Base-by-base conservation (phyloP, 148 eudicot species). In the Amaranthus cruentus region DNA sequence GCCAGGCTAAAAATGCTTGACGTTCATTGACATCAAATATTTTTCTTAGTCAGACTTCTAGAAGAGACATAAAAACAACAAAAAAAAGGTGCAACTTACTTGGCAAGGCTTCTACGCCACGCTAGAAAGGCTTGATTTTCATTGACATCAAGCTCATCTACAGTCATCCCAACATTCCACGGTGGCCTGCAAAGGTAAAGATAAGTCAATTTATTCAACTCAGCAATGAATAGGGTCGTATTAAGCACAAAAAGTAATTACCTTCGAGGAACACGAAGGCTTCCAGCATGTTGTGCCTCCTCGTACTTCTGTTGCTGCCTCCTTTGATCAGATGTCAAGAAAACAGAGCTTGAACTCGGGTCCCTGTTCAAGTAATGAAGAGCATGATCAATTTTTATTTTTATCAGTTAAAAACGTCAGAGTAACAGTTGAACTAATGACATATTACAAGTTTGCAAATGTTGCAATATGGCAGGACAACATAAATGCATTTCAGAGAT, bases 181-280 rank as follows among this genome's bases (percentile, higher is more conserved):
- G 92, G 85, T 28, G 99, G 99, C 86, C 98, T 91, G 83, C 63
- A 81, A 61, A 70, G 12, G 18, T 21, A 71, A 64, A 72, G 0
- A 74, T 47, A 79, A 28, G 38, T 28, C 38, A 28, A 64, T 18
- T 58, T 15, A 62, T 10, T 66, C 18, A 58, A 55, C 57, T 66
- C 62, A 54, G 68, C 11, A 3, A 28, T 1, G 43, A 63, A 60
- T 9, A 62, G 44, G 12, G 21, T 11, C 28, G 28, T 18, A 50
- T 43, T 52, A 47, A 14, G 61, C 47, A 54, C 9, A 54, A 72
- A 21, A 77, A 66, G 74, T 28, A 50, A 74, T 84, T 78, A 71
- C 98, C 98, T 91, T 75, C 97, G 92, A 75, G 99, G 99, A 78
- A 95, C 93, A 64, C 92, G 88, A 62, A 95, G 96, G 73, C 96